These are phyloP conservation scores for Rhododendron molle DNA, from an alignment of 148 eudicot genomes.

Conservation along the genomic window DNA sequence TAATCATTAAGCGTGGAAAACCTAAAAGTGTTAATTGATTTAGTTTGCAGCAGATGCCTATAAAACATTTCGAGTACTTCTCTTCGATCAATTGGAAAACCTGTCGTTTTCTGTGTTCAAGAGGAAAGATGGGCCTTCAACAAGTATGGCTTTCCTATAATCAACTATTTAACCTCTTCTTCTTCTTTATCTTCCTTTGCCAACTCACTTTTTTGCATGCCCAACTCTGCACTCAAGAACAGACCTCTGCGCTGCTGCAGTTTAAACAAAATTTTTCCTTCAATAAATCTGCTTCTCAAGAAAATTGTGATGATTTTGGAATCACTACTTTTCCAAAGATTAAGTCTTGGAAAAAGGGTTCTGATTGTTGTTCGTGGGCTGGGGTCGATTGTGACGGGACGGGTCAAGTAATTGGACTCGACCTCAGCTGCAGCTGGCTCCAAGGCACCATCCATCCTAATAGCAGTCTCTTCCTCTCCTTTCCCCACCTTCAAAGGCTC, in stretches of 20 bases:
- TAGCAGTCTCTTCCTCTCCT: not conserved
- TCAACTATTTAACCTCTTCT: too few species aligned
- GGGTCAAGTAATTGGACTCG: not conserved
- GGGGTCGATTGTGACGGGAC: not conserved
- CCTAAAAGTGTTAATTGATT: too few species aligned
- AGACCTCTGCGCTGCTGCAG: not conserved
- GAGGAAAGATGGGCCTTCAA: too few species aligned
- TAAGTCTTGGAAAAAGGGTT: not conserved
- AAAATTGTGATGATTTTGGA: not conserved
- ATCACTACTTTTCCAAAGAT: not conserved
- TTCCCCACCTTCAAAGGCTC: not conserved
- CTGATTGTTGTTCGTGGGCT: constrained; percentile 16
- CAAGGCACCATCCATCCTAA: not conserved
- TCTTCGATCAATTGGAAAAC: too few species aligned
- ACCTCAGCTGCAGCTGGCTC: not conserved
- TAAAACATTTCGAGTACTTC: too few species aligned
- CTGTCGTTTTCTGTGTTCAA: too few species aligned
- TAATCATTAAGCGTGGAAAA: too few species aligned
- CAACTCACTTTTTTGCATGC: not conserved
- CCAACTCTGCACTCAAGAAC: not conserved
- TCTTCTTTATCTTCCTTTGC: not conserved
- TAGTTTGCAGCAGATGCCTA: too few species aligned
- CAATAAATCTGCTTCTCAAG: not conserved
- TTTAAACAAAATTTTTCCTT: not conserved
- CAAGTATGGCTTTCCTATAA: too few species aligned